These are phyloP conservation scores for Aspergillus felis DNA, from an alignment of 2,329 filamentous ascomycete species.

Conservation along the genomic window DNA sequence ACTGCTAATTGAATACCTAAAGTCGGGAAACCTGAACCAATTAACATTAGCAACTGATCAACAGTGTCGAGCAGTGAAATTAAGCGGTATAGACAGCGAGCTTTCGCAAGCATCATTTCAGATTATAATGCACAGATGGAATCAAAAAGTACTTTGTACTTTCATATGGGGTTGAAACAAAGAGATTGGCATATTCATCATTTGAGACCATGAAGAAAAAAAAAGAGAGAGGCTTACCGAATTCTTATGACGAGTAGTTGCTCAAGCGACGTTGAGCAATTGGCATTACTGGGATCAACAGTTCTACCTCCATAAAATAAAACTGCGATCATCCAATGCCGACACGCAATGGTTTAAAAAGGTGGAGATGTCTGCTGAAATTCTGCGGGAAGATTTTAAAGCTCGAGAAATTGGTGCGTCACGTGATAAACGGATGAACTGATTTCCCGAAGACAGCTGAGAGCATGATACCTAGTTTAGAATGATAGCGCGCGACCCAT, in stretches of 20 bases:
- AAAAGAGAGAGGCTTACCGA: constrained; percentile 8
- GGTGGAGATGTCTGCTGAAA: constrained; percentile 5
- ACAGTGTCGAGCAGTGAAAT: not conserved
- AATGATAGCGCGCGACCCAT: not conserved
- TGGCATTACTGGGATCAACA: not conserved
- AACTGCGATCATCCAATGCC: not conserved
- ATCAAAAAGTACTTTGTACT: constrained; percentile 27
- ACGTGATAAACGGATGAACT: constrained; percentile 21
- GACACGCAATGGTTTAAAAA: not conserved
- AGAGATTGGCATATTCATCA: constrained; percentile 35
- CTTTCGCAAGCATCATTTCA: constrained; percentile 10
- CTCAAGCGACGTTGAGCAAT: not conserved
- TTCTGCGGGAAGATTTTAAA: constrained; percentile 17
- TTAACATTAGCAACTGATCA: not conserved
- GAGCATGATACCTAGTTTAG: not conserved
- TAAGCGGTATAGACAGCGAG: not conserved
- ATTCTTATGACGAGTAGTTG: not conserved
- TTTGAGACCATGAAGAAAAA: constrained; percentile 4
- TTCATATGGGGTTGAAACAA: constrained; percentile 41
- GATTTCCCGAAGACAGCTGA: constrained; percentile 3
- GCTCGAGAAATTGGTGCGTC: constrained; percentile 14
- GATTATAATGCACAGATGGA: constrained; percentile 27
- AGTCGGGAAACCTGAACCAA: not conserved
- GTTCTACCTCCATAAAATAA: not conserved
- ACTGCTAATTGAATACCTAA: not conserved